These are phyloP conservation scores for Lycium ferocissimum DNA, from an alignment of 257 asterid genomes.

Conservation along the genomic window DNA sequence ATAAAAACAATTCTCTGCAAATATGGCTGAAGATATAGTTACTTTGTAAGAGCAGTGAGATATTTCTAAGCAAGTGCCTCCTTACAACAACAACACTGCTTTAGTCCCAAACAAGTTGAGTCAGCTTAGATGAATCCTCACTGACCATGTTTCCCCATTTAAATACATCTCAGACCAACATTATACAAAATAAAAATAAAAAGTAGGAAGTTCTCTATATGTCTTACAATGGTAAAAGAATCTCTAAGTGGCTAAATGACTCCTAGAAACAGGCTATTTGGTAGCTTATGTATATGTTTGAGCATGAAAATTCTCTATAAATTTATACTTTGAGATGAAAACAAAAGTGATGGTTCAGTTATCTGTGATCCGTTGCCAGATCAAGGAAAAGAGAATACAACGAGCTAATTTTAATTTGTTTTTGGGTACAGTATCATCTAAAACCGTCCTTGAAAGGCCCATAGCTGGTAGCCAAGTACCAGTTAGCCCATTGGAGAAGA, in stretches of 20 bases:
- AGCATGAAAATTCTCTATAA: not conserved
- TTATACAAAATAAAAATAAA: no score
- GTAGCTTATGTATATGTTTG: no score
- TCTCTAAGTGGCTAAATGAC: not conserved
- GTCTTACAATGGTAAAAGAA: not conserved
- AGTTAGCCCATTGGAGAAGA: constrained; percentile 77
- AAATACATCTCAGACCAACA: not conserved
- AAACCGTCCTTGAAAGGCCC: constrained; percentile 72
- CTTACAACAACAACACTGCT: not conserved
- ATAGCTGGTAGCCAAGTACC: constrained; percentile 93
- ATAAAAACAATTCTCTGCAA: no score
- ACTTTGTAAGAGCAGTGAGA: not conserved
- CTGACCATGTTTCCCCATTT: not conserved
- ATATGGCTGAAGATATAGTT: no score
- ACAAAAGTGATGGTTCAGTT: not conserved
- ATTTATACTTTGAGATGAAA: not conserved
- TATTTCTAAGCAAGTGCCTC: not conserved
- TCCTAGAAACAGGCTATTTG: not conserved
- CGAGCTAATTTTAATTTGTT: not conserved
- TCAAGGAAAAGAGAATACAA: constrained; percentile 4
- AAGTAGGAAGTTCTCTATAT: not conserved
- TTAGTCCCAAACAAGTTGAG: not conserved
- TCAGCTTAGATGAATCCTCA: not conserved
- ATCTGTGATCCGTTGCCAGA: not conserved
- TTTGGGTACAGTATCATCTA: constrained; percentile 72